phyloP scores from a whole-genome alignment of 2,329 filamentous ascomycete species.

The Nemania abortiva region DNA sequence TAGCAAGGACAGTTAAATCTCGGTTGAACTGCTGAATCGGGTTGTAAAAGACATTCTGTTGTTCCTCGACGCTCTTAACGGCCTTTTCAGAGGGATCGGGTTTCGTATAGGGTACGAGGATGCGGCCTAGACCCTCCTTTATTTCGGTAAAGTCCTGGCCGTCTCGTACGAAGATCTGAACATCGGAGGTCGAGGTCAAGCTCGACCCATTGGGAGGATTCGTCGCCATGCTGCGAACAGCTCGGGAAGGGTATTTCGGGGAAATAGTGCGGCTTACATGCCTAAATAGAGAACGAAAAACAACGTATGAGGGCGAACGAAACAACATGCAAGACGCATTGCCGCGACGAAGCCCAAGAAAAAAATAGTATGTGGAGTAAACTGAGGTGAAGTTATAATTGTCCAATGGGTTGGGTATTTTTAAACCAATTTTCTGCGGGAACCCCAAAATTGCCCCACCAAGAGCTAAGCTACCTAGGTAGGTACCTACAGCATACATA shows the following conservation, averaged over 20 bases:
- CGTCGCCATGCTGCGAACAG: conserved; percentile 47
- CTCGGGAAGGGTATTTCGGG: conserved; percentile 32
- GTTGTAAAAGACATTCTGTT: conserved; percentile 95
- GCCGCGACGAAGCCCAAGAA: not conserved
- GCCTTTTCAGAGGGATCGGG: conserved; percentile 53
- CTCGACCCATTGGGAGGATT: conserved; percentile 36
- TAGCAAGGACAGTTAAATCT: conserved; percentile 91
- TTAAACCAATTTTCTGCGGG: conserved; percentile 4
- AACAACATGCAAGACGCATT: conserved; percentile 18
- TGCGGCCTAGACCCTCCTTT: conserved; percentile 68
- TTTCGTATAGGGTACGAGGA: conserved; percentile 61
- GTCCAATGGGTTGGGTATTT: not conserved
- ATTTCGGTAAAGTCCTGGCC: conserved; percentile 65
- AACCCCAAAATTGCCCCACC: not conserved
- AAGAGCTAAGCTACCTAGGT: not conserved
- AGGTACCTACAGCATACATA: not conserved
- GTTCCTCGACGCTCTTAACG: conserved; percentile 65
- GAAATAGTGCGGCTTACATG: conserved; percentile 41
- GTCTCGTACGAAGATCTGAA: conserved; percentile 54
- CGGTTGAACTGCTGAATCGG: conserved; percentile 99
- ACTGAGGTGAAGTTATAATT: conserved; percentile 12
- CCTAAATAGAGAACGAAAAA: conserved; percentile 21
- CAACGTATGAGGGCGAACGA: conserved; percentile 8
- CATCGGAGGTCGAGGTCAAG: conserved; percentile 45
- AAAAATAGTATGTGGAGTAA: not conserved